Base-by-base conservation (phyloP, 176 grass and related monocot genomes). In the Paspalum notatum region DNA sequence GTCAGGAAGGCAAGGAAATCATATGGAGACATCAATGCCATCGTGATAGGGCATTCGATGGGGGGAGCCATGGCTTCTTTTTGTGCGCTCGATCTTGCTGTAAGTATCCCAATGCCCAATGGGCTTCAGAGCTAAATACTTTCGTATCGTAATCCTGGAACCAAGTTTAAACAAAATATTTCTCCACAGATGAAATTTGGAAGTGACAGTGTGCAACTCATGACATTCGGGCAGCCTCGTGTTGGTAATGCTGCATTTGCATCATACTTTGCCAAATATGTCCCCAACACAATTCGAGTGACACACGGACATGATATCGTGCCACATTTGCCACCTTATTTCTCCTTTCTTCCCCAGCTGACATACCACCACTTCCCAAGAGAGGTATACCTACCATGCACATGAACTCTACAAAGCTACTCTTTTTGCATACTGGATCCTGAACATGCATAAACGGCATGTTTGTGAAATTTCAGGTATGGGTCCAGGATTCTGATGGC, bases 261-360 rank as follows among this genome's bases (percentile, higher is more conserved):
- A 9, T 84, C 81, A 26, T 87, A 71, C 72, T 93, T 93, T 3
- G 75, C 80, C 10, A 53, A 85, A 93, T 83, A 87, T 61, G 87
- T 93, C 40, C 84, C 82, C 16, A 80, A 87, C 43, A 85, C 84
- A 26, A 74, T 90, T 76, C 81, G 91, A 58, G 56, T 93, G 51
- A 87, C 82, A 71, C 91, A 93, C 3, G 87, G 32, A 58, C 85
- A 71, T 64, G 91, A 90, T 85, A 76, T 93, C 32, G 91, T 93
- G 48, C 91, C 91, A 48, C 88, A 90, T 85, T 90, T 93, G 80
- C 91, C 91, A 24, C 91, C 91, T 26, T 90, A 90, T 81, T 93
- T 90, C 47, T 93, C 76, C 47, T 88, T 83, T 63, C 84, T 93
- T 24, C 60, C 85, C 45, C 22, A 64, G 10, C 68, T 80, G 54